phyloP scores from a whole-genome alignment of 2,329 filamentous ascomycete genomes.

The Epichloe glyceriae region DNA sequence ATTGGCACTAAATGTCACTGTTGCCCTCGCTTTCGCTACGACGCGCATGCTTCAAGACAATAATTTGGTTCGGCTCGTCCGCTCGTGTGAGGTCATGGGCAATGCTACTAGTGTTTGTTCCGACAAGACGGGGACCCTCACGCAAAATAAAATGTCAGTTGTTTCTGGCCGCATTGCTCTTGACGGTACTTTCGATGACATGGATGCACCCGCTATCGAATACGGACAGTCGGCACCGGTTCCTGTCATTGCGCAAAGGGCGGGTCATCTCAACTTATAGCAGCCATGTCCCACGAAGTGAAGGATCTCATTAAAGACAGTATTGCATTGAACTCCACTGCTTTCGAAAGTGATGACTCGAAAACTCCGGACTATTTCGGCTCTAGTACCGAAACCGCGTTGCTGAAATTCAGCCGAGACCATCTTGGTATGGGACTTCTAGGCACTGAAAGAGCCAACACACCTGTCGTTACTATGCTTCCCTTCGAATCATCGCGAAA shows the following conservation, averaged over 20 bases:
- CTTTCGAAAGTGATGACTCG: conserved; percentile 34
- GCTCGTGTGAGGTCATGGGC: conserved; percentile 51
- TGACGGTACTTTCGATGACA: conserved; percentile 24
- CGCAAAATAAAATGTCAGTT: conserved; percentile 50
- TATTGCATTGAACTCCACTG: conserved; percentile 37
- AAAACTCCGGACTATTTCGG: conserved; percentile 31
- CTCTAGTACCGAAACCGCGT: conserved; percentile 41
- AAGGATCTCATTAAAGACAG: conserved; percentile 25
- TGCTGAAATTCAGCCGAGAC: conserved; percentile 37
- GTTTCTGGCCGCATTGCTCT: conserved; percentile 42
- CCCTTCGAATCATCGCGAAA: conserved; percentile 42
- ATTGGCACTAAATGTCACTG: conserved; percentile 45
- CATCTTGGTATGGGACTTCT: conserved; percentile 33
- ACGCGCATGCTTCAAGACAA: conserved; percentile 51
- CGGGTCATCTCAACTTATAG: conserved; percentile 17
- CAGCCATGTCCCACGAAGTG: conserved; percentile 20
- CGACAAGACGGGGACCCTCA: conserved; percentile 54
- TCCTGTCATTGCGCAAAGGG: conserved; percentile 12
- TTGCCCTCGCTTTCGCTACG: conserved; percentile 49
- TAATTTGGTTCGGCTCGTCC: conserved; percentile 45
- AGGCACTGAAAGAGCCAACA: conserved; percentile 32
- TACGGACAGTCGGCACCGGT: conserved; percentile 11
- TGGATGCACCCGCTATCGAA: conserved; percentile 12
- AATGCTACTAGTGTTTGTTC: conserved; percentile 52
- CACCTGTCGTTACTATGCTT: conserved; percentile 33